Conservation (phyloP, 2,329 filamentous ascomycete species). For the Raffaelea albimanens region DNA sequence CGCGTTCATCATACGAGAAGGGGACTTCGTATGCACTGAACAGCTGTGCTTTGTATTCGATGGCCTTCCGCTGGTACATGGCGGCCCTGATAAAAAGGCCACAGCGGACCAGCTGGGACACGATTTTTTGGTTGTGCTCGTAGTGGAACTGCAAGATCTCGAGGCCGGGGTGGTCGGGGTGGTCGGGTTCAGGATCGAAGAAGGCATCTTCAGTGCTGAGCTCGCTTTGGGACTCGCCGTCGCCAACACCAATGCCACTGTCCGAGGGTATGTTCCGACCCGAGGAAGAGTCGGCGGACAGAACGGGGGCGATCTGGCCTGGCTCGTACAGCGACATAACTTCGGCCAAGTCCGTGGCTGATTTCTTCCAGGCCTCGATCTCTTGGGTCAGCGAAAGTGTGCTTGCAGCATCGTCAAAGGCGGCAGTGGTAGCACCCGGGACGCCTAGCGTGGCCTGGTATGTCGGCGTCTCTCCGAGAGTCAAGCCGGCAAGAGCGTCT, state of each 20-base stretch:
- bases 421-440: no score
- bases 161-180: neutral
- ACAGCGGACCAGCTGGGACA: neutral
- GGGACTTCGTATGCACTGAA: neutral
- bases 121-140: constrained; percentile 2
- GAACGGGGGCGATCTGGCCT: neutral
- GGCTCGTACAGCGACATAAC: neutral
- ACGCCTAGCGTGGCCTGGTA: no score
- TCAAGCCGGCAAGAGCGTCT: no score
- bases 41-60: constrained; percentile 1
- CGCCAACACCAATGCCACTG: no score
- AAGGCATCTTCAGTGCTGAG: neutral
- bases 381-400: no score
- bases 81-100: constrained; percentile 2
- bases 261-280: no score
- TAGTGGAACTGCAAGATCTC: neutral
- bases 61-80: constrained; percentile 1
- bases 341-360: constrained; percentile 1
- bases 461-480: no score
- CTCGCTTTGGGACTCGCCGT: neutral
- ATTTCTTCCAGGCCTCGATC: neutral
- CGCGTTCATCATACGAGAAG: neutral
- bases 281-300: no score
- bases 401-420: no score
- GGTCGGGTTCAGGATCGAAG: neutral